Conservation (phyloP, 2,329 filamentous ascomycete species). For the Cladophialophora yegresii region DNA sequence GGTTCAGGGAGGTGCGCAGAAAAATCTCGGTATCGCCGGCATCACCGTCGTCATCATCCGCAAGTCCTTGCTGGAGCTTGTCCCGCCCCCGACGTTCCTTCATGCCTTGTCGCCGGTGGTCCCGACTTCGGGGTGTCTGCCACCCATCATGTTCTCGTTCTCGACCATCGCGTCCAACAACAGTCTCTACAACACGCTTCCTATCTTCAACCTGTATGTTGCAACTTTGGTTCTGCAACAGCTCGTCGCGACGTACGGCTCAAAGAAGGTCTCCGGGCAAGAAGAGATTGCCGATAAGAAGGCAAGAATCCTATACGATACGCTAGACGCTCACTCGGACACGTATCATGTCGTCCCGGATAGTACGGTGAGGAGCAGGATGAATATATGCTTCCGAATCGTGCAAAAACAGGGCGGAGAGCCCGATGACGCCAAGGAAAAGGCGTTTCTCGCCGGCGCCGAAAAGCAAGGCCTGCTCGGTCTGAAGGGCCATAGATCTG, state of each 20-base stretch:
- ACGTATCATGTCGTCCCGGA: constrained; percentile 74
- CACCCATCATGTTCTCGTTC: constrained; percentile 77
- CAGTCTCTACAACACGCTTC: constrained; percentile 92
- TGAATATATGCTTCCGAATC: constrained; percentile 94
- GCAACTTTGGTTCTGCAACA: constrained; percentile 84
- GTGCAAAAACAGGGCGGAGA: constrained; percentile 49
- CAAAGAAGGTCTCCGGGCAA: constrained; percentile 73
- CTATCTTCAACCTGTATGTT: constrained; percentile 91
- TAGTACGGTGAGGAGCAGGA: constrained; percentile 74
- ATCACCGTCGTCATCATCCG: constrained; percentile 83
- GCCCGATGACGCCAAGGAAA: constrained; percentile 59
- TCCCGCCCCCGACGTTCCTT: constrained; percentile 69
- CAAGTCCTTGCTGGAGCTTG: constrained; percentile 71
- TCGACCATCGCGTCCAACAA: constrained; percentile 88
- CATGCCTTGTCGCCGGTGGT: constrained; percentile 70
- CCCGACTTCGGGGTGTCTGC: constrained; percentile 54
- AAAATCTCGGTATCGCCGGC: constrained; percentile 86
- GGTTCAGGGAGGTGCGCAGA: constrained; percentile 71
- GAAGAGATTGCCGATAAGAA: constrained; percentile 73
- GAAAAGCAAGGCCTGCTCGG: constrained; percentile 70
- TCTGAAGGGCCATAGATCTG: constrained; percentile 82
- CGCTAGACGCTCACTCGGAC: constrained; percentile 70
- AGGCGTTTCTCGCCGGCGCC: constrained; percentile 74
- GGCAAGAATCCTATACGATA: constrained; percentile 72
- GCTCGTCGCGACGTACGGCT: constrained; percentile 65